Conservation (phyloP, 176 grass and related monocot genomes). For the Carex littledalei region DNA sequence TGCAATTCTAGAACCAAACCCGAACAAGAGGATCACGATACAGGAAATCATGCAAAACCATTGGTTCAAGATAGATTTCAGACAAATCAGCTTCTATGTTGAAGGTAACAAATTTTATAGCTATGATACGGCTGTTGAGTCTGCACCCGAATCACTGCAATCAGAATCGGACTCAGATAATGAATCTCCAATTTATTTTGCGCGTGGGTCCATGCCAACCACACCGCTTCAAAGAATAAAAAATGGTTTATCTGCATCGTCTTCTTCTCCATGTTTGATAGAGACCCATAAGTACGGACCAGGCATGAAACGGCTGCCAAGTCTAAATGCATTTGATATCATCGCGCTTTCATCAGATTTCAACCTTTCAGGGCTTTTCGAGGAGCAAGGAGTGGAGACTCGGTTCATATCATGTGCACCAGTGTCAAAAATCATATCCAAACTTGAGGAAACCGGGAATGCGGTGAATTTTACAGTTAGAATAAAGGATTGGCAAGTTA, state of each 20-base stretch:
- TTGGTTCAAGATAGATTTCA: slow-evolving; percentile 56
- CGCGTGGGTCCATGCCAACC: background rate
- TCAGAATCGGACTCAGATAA: slow-evolving; percentile 10
- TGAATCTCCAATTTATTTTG: background rate
- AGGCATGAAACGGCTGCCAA: slow-evolving; percentile 31
- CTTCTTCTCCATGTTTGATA: slow-evolving; percentile 36
- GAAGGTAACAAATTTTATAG: slow-evolving; percentile 38
- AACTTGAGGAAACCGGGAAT: slow-evolving; percentile 48
- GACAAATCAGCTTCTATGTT: slow-evolving; percentile 42
- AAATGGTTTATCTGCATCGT: slow-evolving; percentile 24
- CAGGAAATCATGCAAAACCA: slow-evolving; percentile 38
- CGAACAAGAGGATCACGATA: slow-evolving; percentile 31
- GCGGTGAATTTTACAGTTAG: slow-evolving; percentile 40
- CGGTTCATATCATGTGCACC: slow-evolving; percentile 38
- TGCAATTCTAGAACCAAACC: slow-evolving; percentile 32
- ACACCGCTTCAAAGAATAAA: background rate
- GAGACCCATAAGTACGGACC: background rate
- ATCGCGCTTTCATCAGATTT: slow-evolving; percentile 52
- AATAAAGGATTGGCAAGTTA: slow-evolving; percentile 44
- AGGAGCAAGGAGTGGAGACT: slow-evolving; percentile 47
- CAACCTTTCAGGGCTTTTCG: slow-evolving; percentile 57
- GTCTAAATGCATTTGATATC: slow-evolving; percentile 66
- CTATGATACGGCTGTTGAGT: slow-evolving; percentile 21
- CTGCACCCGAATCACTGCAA: background rate
- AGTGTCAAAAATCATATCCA: slow-evolving; percentile 37